Conservation (phyloP, 768 basidiomycete genomes). For the Pulveroboletus sp. region DNA sequence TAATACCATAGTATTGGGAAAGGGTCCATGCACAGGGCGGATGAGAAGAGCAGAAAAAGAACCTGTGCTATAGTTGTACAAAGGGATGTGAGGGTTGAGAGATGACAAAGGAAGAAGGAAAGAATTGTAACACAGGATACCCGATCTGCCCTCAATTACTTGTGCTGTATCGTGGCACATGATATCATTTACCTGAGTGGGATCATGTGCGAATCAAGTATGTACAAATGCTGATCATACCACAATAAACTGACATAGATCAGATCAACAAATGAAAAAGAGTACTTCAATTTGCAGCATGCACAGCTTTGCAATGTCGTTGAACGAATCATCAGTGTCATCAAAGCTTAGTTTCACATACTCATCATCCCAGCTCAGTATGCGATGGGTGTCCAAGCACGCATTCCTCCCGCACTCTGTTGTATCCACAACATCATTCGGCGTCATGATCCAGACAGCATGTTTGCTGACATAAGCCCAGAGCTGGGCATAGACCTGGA, state of each 20-base stretch:
- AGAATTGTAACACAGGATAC: neutral
- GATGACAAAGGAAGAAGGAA: no score
- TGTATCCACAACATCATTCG: neutral
- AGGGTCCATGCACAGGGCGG: no score
- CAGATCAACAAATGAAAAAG: neutral
- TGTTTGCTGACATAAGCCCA: neutral
- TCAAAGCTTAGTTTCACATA: neutral
- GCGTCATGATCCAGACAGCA: neutral
- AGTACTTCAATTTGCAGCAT: neutral
- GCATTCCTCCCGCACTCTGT: no score
- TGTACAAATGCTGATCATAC: neutral
- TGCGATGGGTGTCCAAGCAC: neutral
- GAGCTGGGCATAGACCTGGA: neutral
- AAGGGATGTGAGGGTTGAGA: no score
- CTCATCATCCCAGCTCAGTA: no score
- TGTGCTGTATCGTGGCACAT: neutral
- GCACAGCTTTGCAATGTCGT: no score
- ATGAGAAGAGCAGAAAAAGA: no score
- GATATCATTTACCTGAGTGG: neutral
- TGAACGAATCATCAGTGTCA: neutral
- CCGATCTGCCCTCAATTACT: neutral
- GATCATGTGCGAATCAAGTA: neutral
- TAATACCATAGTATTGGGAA: no score
- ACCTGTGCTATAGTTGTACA: no score
- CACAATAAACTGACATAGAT: neutral